Conservation (phyloP, 495 filamentous ascomycete species). For the Pseudomonodictys pantanalensis region DNA sequence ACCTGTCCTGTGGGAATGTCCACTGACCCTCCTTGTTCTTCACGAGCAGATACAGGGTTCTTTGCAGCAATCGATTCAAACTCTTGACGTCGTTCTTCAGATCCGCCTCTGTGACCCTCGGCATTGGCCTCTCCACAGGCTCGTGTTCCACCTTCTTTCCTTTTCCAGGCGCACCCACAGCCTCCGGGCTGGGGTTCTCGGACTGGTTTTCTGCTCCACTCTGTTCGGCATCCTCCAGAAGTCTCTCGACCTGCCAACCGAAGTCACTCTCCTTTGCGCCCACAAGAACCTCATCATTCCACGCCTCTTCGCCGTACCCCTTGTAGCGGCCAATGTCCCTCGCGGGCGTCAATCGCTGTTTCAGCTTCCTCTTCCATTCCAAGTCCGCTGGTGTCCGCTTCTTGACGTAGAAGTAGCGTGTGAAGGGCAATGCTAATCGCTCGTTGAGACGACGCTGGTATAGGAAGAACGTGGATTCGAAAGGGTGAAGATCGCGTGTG, state of each 20-base stretch:
- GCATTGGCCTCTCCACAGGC: slow-evolving; percentile 67
- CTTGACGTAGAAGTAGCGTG: slow-evolving; percentile 93
- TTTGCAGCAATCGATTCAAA: slow-evolving; percentile 70
- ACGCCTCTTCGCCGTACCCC: slow-evolving; percentile 69
- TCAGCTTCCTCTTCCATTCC: slow-evolving; percentile 86
- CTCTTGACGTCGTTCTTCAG: slow-evolving; percentile 66
- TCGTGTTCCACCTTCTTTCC: slow-evolving; percentile 51
- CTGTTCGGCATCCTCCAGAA: slow-evolving; percentile 74
- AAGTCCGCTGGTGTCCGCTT: slow-evolving; percentile 76
- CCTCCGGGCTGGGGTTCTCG: slow-evolving; percentile 22
- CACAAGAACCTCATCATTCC: slow-evolving; percentile 90
- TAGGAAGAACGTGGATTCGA: slow-evolving; percentile 90
- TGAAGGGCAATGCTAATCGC: slow-evolving; percentile 83
- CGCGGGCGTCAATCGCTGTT: slow-evolving; percentile 68
- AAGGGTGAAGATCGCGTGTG: slow-evolving; percentile 76
- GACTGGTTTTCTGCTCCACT: slow-evolving; percentile 39
- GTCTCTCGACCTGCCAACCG: slow-evolving; percentile 58
- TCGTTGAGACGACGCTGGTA: slow-evolving; percentile 98
- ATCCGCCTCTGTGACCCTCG: slow-evolving; percentile 77
- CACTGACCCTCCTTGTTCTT: slow-evolving; percentile 64
- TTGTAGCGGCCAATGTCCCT: slow-evolving; percentile 86
- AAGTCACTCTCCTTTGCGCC: slow-evolving; percentile 61
- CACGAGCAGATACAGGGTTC: slow-evolving; percentile 85
- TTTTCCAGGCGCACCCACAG: neutral
- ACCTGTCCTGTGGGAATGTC: slow-evolving; percentile 70